Conservation (phyloP, 257 asterid species). For the Rauvolfia tetraphylla region DNA sequence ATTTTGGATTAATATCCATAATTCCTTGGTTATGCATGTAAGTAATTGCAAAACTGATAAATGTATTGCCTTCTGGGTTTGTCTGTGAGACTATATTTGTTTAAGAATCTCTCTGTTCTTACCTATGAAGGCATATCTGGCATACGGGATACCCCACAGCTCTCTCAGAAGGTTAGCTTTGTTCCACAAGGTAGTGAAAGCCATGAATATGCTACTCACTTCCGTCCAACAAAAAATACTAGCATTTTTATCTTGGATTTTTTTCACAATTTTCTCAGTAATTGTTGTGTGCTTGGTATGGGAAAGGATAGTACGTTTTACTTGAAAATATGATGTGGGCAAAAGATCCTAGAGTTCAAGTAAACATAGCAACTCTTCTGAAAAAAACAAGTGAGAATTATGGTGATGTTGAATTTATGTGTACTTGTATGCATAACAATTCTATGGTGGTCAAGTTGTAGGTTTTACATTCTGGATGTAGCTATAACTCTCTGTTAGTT, state of each 20-base stretch:
- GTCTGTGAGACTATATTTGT: slow-evolving; percentile 8
- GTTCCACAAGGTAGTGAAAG: slow-evolving; percentile 62
- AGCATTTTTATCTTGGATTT: not conserved
- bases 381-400: not conserved
- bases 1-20: slow-evolving; percentile 66
- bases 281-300: not conserved
- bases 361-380: not conserved
- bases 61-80: not conserved
- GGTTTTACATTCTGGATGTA: too few species aligned
- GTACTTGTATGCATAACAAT: not conserved
- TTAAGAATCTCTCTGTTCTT: slow-evolving; percentile 13
- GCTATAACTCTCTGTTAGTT: not conserved
- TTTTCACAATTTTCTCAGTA: not conserved
- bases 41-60: slow-evolving; percentile 12
- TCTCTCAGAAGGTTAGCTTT: slow-evolving; percentile 62
- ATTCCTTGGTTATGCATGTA: slow-evolving; percentile 67
- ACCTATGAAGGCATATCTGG: slow-evolving; percentile 46
- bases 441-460: not conserved
- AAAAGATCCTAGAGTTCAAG: not conserved
- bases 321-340: not conserved
- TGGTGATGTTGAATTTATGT: not conserved
- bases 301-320: not conserved
- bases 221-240: slow-evolving; percentile 3
- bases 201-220: not conserved
- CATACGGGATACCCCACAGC: slow-evolving; percentile 59